A percentile compares a stretch with the other conserved stretches of the same genome.
These are phyloP conservation scores for Herpetomonas samuelpessoai DNA, from an alignment of 208 protist species.

Conservation along the genomic window DNA sequence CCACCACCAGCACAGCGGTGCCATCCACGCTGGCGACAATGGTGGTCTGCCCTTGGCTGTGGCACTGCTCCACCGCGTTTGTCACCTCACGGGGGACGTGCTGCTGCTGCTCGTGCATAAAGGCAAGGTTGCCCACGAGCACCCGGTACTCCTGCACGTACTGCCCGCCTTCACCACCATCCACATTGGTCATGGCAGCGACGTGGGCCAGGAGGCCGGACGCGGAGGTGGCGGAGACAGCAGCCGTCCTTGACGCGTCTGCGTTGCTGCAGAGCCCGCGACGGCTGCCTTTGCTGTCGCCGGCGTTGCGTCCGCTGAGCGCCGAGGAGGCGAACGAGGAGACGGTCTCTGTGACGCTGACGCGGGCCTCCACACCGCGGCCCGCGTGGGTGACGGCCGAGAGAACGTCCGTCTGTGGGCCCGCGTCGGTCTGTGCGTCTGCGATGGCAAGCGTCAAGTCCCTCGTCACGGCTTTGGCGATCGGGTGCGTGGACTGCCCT, in stretches of 20 bases:
- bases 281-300: background rate
- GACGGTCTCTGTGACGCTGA: constrained; percentile 9
- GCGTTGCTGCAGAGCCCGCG: background rate
- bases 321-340: background rate
- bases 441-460: constrained; percentile 9
- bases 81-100: constrained; percentile 22
- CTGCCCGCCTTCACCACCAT: too few relatives aligned
- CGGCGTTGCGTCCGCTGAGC: background rate
- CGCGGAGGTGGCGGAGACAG: too few relatives aligned
- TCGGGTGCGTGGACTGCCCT: constrained; percentile 80
- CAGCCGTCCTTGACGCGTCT: constrained; percentile 5
- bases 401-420: constrained; percentile 22
- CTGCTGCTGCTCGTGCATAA: constrained; percentile 38
- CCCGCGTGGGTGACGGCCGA: constrained; percentile 43
- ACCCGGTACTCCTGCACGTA: constrained; percentile 16
- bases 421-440: constrained; percentile 1
- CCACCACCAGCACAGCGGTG: constrained; percentile 36
- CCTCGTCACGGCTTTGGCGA: constrained; percentile 77
- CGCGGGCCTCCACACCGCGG: constrained; percentile 44
- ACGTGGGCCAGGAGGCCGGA: too few relatives aligned
- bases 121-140: constrained; percentile 77
- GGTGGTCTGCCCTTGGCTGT: constrained; percentile 39
- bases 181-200: too few relatives aligned
- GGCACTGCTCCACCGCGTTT: constrained; percentile 24
- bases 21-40: constrained; percentile 84